These are phyloP conservation scores for Venturia asperata DNA, from an alignment of 2,329 filamentous ascomycete genomes.

Conservation along the genomic window DNA sequence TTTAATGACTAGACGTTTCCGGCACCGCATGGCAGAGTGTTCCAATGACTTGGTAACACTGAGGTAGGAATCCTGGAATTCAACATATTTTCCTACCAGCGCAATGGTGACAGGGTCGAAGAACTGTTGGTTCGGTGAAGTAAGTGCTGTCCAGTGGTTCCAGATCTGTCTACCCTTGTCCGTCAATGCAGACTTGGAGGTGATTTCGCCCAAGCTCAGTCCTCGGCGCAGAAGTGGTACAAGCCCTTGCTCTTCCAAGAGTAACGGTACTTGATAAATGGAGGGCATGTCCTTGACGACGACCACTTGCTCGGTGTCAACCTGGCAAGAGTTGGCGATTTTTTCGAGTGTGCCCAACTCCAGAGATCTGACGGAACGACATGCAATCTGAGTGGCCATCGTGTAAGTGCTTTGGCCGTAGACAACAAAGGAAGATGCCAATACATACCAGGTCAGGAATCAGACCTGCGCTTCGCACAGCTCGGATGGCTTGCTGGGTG, in stretches of 20 bases:
- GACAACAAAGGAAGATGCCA: slow-evolving; percentile 20
- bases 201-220: slow-evolving; percentile 56
- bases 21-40: slow-evolving; percentile 82
- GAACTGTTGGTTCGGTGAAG: slow-evolving; percentile 56
- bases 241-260: slow-evolving; percentile 75
- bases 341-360: slow-evolving; percentile 71
- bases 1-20: slow-evolving; percentile 68
- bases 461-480: slow-evolving; percentile 71
- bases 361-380: slow-evolving; percentile 74
- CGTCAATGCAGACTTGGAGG: slow-evolving; percentile 47
- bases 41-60: slow-evolving; percentile 80
- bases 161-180: slow-evolving; percentile 63
- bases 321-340: slow-evolving; percentile 82
- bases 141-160: slow-evolving; percentile 68
- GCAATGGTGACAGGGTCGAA: slow-evolving; percentile 70
- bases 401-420: slow-evolving; percentile 16
- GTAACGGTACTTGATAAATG: slow-evolving; percentile 91
- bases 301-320: slow-evolving; percentile 77
- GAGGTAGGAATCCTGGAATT: slow-evolving; percentile 78
- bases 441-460: slow-evolving; percentile 51
- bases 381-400: slow-evolving; percentile 61
- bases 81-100: slow-evolving; percentile 87
- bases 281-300: slow-evolving; percentile 81
- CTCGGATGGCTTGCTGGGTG: slow-evolving; percentile 82
- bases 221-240: slow-evolving; percentile 58